A percentile compares a stretch with the other conserved stretches of the same genome.
Evolutionary conservation across 2,329 filamentous ascomycete genomes (phyloP).

Genomic region (Cytospora schulzeri): DNA sequence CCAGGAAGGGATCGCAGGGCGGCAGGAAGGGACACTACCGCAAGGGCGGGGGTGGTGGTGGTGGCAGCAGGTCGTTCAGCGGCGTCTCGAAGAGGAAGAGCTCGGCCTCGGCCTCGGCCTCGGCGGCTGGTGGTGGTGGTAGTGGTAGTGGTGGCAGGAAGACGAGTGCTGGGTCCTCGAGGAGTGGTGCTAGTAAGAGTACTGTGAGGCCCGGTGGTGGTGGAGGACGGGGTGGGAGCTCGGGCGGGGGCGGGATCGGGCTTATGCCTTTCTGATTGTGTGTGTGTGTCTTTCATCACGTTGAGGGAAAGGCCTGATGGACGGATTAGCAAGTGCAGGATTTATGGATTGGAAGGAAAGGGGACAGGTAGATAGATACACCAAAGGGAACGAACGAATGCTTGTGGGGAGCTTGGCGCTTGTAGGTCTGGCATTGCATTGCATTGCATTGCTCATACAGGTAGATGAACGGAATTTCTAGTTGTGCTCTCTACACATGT

Average conservation of each 20-base stretch:
- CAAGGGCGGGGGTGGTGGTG: conserved; percentile 27
- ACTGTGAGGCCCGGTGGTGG: conserved; percentile 11
- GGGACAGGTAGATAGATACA: too few relatives aligned
- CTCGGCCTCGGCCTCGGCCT: conserved; percentile 9
- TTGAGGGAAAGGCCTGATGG: neutral
- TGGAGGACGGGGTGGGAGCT: conserved; percentile 2
- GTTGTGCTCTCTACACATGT: neutral
- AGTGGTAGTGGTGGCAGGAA: neutral
- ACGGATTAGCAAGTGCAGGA: neutral
- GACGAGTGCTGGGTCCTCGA: conserved; percentile 17
- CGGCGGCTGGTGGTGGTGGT: neutral
- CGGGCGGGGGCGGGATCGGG: conserved; percentile 13
- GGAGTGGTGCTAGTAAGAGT: conserved; percentile 11
- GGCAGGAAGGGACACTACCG: conserved; percentile 25
- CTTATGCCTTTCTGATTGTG: conserved; percentile 23
- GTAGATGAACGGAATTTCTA: neutral
- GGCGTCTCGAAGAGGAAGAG: conserved; percentile 31
- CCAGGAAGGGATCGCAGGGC: conserved; percentile 21
- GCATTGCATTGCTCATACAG: neutral
- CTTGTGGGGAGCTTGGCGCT: neutral
- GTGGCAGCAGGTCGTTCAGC: conserved; percentile 27
- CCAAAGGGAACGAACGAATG: neutral
- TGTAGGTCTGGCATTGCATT: neutral
- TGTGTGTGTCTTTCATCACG: neutral
- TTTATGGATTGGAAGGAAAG: neutral